These are phyloP conservation scores for Tuber calosporum DNA, from an alignment of 495 filamentous ascomycete species.

Conservation along the genomic window DNA sequence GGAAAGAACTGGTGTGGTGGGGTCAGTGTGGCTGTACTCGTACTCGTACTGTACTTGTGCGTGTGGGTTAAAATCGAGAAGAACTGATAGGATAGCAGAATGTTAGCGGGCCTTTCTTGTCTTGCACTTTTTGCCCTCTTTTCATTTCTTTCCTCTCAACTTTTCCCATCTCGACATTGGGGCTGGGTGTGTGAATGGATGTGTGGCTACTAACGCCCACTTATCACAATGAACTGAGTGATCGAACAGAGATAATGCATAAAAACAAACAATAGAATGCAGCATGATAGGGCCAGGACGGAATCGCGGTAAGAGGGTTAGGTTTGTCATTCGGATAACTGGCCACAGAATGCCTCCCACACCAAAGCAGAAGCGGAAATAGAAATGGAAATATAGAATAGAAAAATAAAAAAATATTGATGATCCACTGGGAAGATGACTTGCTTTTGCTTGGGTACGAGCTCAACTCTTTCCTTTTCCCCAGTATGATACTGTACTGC, in stretches of 20 bases:
- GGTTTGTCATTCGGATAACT: slow-evolving; percentile 8
- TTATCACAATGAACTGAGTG: not conserved
- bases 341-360: not conserved
- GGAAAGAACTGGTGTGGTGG: slow-evolving; percentile 20
- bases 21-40: slow-evolving; percentile 21
- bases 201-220: not conserved
- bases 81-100: slow-evolving; percentile 21
- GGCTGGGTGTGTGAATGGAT: slow-evolving; percentile 4
- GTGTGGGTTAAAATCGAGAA: not conserved
- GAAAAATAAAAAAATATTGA: slow-evolving; percentile 10
- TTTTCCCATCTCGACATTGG: slow-evolving; percentile 23
- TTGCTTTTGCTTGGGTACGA: slow-evolving; percentile 34
- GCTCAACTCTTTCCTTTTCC: slow-evolving; percentile 21
- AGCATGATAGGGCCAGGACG: slow-evolving; percentile 8
- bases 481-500: no score
- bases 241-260: not conserved
- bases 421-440: slow-evolving; percentile 32
- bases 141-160: slow-evolving; percentile 20
- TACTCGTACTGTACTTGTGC: no score
- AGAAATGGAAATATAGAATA: slow-evolving; percentile 14
- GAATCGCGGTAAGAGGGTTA: slow-evolving; percentile 22
- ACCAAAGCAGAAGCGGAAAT: not conserved
- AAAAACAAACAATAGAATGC: slow-evolving; percentile 24
- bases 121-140: slow-evolving; percentile 20
- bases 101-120: slow-evolving; percentile 20